Conservation (phyloP, 2,329 filamentous ascomycete genomes). For the Magnaporthales sp. region DNA sequence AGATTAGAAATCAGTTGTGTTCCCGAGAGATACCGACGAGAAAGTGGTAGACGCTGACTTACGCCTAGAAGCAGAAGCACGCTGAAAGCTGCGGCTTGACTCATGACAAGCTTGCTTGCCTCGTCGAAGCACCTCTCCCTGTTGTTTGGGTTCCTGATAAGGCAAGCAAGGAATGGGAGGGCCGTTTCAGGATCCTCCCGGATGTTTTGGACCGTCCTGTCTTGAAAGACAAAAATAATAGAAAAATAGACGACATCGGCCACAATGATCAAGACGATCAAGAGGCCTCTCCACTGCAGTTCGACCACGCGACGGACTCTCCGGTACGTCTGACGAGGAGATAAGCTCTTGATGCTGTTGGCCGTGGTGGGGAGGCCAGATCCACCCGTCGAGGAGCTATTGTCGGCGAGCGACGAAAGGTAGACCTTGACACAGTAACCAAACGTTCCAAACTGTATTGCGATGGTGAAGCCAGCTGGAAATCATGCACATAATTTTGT, state of each 20-base stretch:
- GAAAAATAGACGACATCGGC: conserved; percentile 91
- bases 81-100: conserved; percentile 68
- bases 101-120: conserved; percentile 57
- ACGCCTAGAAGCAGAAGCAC: conserved; percentile 77
- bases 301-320: conserved; percentile 78
- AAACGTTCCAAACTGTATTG: conserved; percentile 80
- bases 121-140: conserved; percentile 57
- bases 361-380: conserved; percentile 68
- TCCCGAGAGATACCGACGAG: background rate
- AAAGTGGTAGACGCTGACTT: conserved; percentile 24
- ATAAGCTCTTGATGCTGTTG: conserved; percentile 66
- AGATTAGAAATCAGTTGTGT: background rate
- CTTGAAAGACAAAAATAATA: conserved; percentile 80
- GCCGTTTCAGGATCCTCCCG: conserved; percentile 46
- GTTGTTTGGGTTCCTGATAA: conserved; percentile 48
- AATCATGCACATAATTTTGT: background rate
- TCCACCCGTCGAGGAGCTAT: conserved; percentile 58
- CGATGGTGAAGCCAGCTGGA: conserved; percentile 56
- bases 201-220: conserved; percentile 57
- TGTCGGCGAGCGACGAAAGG: conserved; percentile 71
- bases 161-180: conserved; percentile 61
- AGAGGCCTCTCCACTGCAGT: conserved; percentile 90
- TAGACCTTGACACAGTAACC: conserved; percentile 95
- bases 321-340: conserved; percentile 79
- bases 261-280: conserved; percentile 82